phyloP scores from a whole-genome alignment of 305 asterid genomes.

The Fraxinus angustifolia region DNA sequence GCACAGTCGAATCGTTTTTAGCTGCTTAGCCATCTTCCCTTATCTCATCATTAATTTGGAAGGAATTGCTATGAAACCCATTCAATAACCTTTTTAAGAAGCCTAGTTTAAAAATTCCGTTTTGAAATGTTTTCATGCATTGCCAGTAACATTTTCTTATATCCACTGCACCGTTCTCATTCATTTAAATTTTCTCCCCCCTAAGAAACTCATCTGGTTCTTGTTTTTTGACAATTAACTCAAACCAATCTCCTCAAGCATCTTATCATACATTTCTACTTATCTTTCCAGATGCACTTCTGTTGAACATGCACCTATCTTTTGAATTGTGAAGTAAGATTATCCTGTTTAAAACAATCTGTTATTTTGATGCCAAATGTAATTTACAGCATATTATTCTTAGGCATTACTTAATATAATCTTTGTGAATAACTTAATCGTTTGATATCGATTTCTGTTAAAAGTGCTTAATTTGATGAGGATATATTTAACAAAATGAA shows the following conservation, averaged over 20 bases:
- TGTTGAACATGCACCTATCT: neutral
- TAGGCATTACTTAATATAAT: neutral
- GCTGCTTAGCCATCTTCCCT: neutral
- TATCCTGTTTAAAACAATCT: neutral
- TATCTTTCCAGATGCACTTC: neutral
- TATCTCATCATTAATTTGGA: constrained; percentile 2
- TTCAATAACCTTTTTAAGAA: constrained; percentile 5
- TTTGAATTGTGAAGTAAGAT: neutral
- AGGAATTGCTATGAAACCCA: neutral
- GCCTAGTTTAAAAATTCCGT: neutral
- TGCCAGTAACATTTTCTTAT: constrained; percentile 9
- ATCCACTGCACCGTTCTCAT: neutral
- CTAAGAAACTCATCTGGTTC: neutral
- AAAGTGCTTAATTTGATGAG: neutral
- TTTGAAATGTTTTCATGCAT: constrained; percentile 5
- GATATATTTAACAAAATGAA: neutral
- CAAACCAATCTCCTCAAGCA: neutral
- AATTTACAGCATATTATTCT: neutral
- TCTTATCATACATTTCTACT: constrained; percentile 12
- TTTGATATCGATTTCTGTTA: constrained; percentile 5
- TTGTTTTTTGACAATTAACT: neutral
- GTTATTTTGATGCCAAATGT: neutral
- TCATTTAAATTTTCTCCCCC: neutral
- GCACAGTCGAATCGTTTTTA: neutral
- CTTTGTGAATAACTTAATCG: neutral